Conservation (phyloP, 2,329 filamentous ascomycete genomes). For the Fusarium metavorans region DNA sequence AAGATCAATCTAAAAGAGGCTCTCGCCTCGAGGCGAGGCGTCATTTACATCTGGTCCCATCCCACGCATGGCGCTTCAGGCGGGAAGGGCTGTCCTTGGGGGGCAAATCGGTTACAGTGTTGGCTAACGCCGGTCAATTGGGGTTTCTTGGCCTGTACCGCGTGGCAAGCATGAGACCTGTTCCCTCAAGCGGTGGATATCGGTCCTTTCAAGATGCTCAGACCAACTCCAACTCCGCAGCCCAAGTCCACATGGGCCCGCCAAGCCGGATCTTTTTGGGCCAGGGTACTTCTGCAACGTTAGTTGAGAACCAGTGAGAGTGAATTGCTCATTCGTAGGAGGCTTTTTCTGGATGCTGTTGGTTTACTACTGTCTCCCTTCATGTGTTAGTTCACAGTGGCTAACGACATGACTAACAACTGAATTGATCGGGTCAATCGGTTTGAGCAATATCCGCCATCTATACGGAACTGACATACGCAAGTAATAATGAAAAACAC, state of each 20-base stretch:
- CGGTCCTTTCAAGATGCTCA: constrained; percentile 3
- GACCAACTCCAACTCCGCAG: background rate
- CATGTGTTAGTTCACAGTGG: background rate
- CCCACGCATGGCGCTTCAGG: background rate
- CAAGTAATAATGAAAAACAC: background rate
- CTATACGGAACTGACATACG: background rate
- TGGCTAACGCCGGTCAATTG: background rate
- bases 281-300: background rate
- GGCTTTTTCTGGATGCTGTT: background rate
- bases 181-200: background rate
- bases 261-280: constrained; percentile 4
- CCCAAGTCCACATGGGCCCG: background rate
- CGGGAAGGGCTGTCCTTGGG: background rate
- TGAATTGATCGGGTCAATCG: background rate
- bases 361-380: background rate
- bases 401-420: background rate
- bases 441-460: background rate
- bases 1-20: background rate
- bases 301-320: background rate
- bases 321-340: background rate
- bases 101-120: background rate
- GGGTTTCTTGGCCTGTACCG: background rate
- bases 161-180: background rate
- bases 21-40: background rate
- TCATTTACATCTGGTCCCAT: background rate